Evolutionary conservation across 257 asterid species (phyloP), one percentile per base, ranked within the genome.

Genomic region (Capsicum baccatum): DNA sequence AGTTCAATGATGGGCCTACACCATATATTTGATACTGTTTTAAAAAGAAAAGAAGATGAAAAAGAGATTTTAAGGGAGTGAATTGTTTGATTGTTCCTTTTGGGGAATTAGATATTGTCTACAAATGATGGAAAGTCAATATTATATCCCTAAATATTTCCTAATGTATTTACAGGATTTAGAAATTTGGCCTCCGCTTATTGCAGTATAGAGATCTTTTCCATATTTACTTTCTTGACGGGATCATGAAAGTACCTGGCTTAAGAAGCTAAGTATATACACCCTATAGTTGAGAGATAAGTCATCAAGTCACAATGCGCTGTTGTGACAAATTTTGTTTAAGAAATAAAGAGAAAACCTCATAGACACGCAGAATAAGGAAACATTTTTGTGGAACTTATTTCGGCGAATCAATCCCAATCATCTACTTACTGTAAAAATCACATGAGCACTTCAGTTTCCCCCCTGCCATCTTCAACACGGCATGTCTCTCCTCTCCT

Each of bases 121-220:
- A 42, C 11, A n/a, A 42, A 47, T 70, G 56, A 16, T 70, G 35
- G 35, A 70, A 70, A 70, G 42, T 56, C 79, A 70, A 70, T 70
- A 70, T 44, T 70, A 16, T 42, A 70, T 17, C 79, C 79, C 56
- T 16, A 16, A 42, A 17, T 42, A 11, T 48, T 42, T 69, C 35
- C 56, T 69, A 42, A 16, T 70, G 79, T 70, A 70, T 44, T 69
- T 16, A 42, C 79, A 17, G 33, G 56, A 35, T 70, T 16, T 17
- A 70, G 79, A 42, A 42, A 70, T 17, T 70, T 44, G 79, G 37
- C 56, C 16, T 70, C 35, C 35, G 48, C 79, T 70, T 59, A 59
- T 59, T 70, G 52, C 35, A 70, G 9, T 44, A 8, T 42, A 9
- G 79, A 42, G 8, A 3, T 42, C 42, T 19, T 42, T 70, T 44